Base-by-base conservation (phyloP, 2,329 filamentous ascomycete species). In the Orbilia blumenaviensis region DNA sequence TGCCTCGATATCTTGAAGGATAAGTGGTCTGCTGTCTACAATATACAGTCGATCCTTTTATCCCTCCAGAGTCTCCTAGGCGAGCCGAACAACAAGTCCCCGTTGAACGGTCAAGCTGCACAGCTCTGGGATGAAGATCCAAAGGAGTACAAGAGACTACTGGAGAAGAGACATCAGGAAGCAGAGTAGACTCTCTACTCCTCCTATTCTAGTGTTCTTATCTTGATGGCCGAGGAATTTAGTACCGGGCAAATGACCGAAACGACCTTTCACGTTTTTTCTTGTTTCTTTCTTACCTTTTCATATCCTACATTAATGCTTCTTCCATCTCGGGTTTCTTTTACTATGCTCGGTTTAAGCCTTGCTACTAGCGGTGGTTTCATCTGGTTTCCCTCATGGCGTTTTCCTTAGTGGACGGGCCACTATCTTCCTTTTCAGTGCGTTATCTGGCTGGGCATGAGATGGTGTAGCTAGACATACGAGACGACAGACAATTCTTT, bases 11-110 rank as follows among this genome's bases (percentile, higher is more conserved):
- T 99, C 80, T 87, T 99, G 79, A 98, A 69, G 87, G 95, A 98
- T 84, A 97, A 97, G 86, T 99, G 95, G 95, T 97, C 93, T 74
- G 93, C 95, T 16, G 94, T 96, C 46, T 96, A 97, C 87, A 98
- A 98, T 82, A 93, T 96, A 77, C 92, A 96, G 83, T 96, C 91
- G 52, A 92, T 99, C 52, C 86, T 99, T 66, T 84, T 99, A 81
- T 98, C 94, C 80, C 84, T 99, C 84, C 95, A 99, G 85, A 97
- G 94, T 84, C 85, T 99, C 81, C 87, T 99, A 32, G 95, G 94
- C 25, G 95, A 99, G 84, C 95, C 95, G 36, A 99, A 99, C 85
- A 99, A 99, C 83, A 89, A 95, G 73, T 97, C 93, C 79, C 95
- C 95, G 1, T 86, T 99, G 78, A 99, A 99, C 81, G 96, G 93